These are phyloP conservation scores for Mortierella polycephala DNA, from an alignment of 371 early-diverging fungal species.

Conservation along the genomic window DNA sequence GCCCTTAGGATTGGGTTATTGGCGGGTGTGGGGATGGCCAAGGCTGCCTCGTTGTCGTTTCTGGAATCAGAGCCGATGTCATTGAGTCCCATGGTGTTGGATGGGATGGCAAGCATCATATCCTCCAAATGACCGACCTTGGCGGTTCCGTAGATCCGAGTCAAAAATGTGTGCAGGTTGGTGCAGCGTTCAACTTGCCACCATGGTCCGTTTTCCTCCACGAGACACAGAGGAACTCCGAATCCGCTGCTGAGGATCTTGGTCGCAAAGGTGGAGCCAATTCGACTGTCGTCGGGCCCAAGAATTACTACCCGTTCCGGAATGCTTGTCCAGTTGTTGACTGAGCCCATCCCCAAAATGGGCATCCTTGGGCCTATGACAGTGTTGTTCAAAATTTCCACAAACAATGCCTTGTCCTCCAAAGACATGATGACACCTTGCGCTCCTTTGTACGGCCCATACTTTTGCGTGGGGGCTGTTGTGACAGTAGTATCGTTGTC, in stretches of 20 bases:
- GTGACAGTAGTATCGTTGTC: not conserved
- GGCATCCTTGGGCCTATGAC: slow-evolving; percentile 6
- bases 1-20: slow-evolving; percentile 29
- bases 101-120: slow-evolving; percentile 33
- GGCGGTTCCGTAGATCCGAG: slow-evolving; percentile 25
- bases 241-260: slow-evolving; percentile 40
- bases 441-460: slow-evolving; percentile 31
- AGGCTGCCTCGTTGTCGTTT: not conserved
- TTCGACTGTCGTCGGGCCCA: slow-evolving; percentile 27
- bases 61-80: not conserved
- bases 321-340: slow-evolving; percentile 21
- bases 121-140: slow-evolving; percentile 29
- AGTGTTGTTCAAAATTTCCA: slow-evolving; percentile 13
- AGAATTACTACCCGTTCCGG: slow-evolving; percentile 20
- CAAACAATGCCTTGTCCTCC: slow-evolving; percentile 21
- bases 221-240: slow-evolving; percentile 36
- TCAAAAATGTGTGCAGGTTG: slow-evolving; percentile 21
- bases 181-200: slow-evolving; percentile 34
- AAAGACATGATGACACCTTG: slow-evolving; percentile 34
- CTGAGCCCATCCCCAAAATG: slow-evolving; percentile 30
- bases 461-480: not conserved
- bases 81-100: slow-evolving; percentile 17
- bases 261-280: slow-evolving; percentile 25
- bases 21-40: not conserved
- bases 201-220: slow-evolving; percentile 49